Conservation (phyloP, 2,329 filamentous ascomycete genomes). For the Harringtonia aguacate region DNA sequence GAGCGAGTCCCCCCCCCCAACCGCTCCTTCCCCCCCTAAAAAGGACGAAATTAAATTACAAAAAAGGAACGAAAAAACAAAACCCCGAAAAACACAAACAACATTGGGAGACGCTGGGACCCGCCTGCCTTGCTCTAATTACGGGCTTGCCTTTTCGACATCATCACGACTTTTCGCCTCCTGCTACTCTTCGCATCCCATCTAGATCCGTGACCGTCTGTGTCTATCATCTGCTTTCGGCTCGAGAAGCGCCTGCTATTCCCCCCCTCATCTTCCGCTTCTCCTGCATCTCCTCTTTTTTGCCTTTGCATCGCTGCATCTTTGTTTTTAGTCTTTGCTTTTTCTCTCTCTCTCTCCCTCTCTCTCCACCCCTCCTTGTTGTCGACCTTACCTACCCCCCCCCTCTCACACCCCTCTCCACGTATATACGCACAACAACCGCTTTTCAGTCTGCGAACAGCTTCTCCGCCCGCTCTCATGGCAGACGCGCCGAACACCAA, state of each 20-base stretch:
- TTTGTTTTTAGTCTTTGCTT: not conserved
- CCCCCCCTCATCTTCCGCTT: not conserved
- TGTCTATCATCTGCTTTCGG: not conserved
- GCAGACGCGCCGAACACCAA: slow-evolving; percentile 80
- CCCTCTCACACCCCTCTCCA: slow-evolving; percentile 9
- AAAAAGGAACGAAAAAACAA: slow-evolving; percentile 13
- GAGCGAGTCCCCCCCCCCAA: not conserved
- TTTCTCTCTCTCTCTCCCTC: not conserved
- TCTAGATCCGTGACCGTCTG: not conserved
- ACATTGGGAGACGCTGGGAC: slow-evolving; percentile 1
- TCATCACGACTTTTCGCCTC: slow-evolving; percentile 1
- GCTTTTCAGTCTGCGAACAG: not conserved
- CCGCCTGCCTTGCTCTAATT: not conserved
- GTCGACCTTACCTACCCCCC: not conserved
- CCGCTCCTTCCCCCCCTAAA: not conserved
- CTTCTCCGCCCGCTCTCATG: slow-evolving; percentile 47
- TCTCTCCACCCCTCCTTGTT: not conserved
- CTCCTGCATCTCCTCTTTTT: not conserved
- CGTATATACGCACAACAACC: slow-evolving; percentile 16
- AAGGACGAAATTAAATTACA: slow-evolving; percentile 2
- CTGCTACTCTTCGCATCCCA: not conserved
- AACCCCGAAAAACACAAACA: slow-evolving; percentile 12
- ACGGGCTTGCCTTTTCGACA: slow-evolving; percentile 1
- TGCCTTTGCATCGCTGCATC: not conserved
- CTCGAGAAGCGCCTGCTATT: not conserved